These are phyloP conservation scores for Candida khao-thaluensis DNA, from an alignment of 805 yeast genomes.

Conservation along the genomic window DNA sequence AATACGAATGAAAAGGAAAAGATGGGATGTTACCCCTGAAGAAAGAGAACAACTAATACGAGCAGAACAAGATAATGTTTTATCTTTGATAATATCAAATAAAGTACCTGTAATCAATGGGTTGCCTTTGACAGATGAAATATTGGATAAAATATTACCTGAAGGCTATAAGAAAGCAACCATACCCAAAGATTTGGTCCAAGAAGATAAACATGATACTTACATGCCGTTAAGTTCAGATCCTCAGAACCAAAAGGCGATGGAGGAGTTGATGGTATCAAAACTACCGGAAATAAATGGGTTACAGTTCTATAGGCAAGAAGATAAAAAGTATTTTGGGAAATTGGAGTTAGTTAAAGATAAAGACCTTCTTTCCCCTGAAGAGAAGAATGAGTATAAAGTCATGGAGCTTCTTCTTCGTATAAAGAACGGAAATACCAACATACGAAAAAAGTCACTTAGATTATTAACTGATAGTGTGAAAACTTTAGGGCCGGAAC, in stretches of 20 bases:
- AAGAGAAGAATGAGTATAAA: slow-evolving; percentile 57
- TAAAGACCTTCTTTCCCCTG: slow-evolving; percentile 30
- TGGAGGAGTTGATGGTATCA: slow-evolving; percentile 17
- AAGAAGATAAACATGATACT: not conserved
- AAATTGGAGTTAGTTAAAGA: slow-evolving; percentile 41
- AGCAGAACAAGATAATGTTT: slow-evolving; percentile 3
- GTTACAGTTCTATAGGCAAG: slow-evolving; percentile 64
- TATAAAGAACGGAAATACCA: slow-evolving; percentile 76
- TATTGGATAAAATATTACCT: slow-evolving; percentile 52
- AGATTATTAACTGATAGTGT: slow-evolving; percentile 61
- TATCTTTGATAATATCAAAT: not conserved
- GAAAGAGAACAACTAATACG: slow-evolving; percentile 22
- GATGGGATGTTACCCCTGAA: slow-evolving; percentile 48
- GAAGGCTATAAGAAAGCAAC: slow-evolving; percentile 45
- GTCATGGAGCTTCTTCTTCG: slow-evolving; percentile 64
- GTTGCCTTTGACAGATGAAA: slow-evolving; percentile 41
- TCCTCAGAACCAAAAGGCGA: slow-evolving; percentile 20
- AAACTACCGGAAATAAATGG: slow-evolving; percentile 51
- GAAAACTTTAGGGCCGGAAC: slow-evolving; percentile 62
- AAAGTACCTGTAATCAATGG: slow-evolving; percentile 31
- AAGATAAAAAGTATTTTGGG: slow-evolving; percentile 72
- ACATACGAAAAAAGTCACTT: slow-evolving; percentile 65
- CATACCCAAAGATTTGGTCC: slow-evolving; percentile 33
- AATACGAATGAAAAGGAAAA: slow-evolving; percentile 27
- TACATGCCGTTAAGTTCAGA: slow-evolving; percentile 52